Percentiles rank a stretch among this genome's conserved stretches.
Conservation (phyloP, 1,284 basidiomycete genomes). For the Trametes versicolor region DNA sequence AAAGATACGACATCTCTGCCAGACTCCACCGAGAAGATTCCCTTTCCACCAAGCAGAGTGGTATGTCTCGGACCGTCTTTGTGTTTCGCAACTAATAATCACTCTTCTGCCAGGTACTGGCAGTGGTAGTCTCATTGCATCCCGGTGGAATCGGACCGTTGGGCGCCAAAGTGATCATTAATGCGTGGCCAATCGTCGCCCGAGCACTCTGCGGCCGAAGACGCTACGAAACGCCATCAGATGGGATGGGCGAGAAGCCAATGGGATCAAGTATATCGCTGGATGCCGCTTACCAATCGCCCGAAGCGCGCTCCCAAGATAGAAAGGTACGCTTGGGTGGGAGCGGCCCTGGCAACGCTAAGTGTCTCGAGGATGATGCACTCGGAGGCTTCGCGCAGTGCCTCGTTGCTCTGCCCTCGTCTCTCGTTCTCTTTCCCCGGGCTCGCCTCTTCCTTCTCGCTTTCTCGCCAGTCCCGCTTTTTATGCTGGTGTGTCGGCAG, state of each 20-base stretch:
- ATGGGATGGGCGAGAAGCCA: constrained; percentile 1
- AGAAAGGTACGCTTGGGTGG: constrained; percentile 1
- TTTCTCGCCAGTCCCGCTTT: constrained; percentile 22
- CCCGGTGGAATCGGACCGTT: no score
- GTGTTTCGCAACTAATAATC: no score
- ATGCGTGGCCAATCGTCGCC: no score
- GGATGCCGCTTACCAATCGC: constrained; percentile 12
- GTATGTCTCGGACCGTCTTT: no score
- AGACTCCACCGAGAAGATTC: no score
- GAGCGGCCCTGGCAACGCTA: constrained; percentile 2
- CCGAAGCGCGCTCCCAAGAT: neutral
- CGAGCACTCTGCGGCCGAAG: no score
- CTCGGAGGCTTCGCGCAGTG: neutral
- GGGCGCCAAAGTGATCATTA: no score
- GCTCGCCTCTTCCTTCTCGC: constrained; percentile 8
- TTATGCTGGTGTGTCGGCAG: constrained; percentile 40
- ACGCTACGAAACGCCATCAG: constrained; percentile 19
- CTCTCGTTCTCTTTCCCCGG: constrained; percentile 14
- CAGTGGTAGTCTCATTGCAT: no score
- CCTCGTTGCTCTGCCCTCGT: constrained; percentile 6
- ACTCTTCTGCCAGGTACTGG: no score
- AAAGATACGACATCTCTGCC: no score
- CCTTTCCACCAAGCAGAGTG: no score
- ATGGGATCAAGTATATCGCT: neutral
- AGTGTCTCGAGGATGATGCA: neutral